These are phyloP conservation scores for Leccinellum rugosiceps DNA, from an alignment of 768 basidiomycete species.

Conservation along the genomic window DNA sequence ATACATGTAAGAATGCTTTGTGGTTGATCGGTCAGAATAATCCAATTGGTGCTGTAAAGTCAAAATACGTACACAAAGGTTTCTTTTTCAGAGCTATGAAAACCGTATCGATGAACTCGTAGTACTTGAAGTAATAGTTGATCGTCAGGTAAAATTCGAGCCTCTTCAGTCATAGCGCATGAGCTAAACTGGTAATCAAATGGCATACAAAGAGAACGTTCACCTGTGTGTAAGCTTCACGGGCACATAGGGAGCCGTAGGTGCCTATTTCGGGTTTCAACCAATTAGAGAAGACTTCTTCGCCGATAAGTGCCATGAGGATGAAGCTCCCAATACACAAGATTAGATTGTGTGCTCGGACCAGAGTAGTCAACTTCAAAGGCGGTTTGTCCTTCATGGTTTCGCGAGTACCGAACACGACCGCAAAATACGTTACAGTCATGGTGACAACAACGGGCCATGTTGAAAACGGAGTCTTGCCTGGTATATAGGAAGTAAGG, in stretches of 20 bases:
- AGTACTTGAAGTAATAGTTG: constrained; percentile 97
- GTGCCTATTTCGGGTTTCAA: constrained; percentile 72
- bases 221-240: constrained; percentile 79
- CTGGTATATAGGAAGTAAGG: constrained; percentile 63
- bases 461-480: constrained; percentile 80
- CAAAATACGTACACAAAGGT: constrained; percentile 64
- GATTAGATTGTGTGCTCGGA: constrained; percentile 85
- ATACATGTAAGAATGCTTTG: constrained; percentile 91
- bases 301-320: constrained; percentile 77
- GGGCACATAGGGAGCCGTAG: constrained; percentile 72
- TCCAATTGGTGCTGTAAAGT: neutral
- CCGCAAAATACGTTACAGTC: constrained; percentile 73
- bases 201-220: constrained; percentile 28
- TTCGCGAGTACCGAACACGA: constrained; percentile 80
- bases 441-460: constrained; percentile 60
- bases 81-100: constrained; percentile 98
- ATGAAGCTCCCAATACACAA: constrained; percentile 77
- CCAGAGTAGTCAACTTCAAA: constrained; percentile 69
- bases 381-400: constrained; percentile 76
- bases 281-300: constrained; percentile 81
- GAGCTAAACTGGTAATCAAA: neutral
- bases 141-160: constrained; percentile 94
- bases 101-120: constrained; percentile 91
- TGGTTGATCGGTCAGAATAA: neutral
- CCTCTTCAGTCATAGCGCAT: constrained; percentile 43